These are phyloP conservation scores for Trypanosoma congolense DNA, from an alignment of 208 protist species.

Conservation along the genomic window DNA sequence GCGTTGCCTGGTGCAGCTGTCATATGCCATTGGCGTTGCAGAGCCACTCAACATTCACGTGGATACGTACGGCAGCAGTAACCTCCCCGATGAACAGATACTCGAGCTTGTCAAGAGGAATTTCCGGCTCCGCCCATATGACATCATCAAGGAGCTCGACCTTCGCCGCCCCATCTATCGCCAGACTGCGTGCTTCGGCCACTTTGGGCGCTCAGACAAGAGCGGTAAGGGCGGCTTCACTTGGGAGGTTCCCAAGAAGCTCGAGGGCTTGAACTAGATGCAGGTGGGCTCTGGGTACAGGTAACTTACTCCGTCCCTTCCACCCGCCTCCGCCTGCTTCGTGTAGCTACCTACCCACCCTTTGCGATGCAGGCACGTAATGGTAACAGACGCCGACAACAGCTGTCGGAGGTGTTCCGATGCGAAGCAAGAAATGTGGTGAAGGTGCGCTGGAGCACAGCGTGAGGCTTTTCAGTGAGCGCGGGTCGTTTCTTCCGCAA, in stretches of 20 bases:
- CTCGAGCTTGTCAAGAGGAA: background rate
- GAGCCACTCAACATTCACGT: conserved; percentile 1
- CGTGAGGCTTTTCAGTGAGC: no score
- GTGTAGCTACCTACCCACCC: no score
- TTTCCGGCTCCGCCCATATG: background rate
- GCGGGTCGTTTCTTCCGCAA: no score
- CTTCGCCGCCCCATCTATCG: background rate
- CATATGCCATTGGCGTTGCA: background rate
- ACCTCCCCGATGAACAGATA: background rate
- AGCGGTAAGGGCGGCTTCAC: background rate
- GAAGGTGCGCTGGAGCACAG: no score
- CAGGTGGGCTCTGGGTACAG: no score
- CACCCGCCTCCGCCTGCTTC: no score
- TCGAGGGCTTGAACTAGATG: no score
- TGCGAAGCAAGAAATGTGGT: no score
- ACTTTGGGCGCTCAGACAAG: background rate
- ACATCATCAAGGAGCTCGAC: conserved; percentile 1
- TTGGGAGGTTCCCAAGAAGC: conserved; percentile 72
- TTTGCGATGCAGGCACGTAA: no score
- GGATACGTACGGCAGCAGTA: background rate
- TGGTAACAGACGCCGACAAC: no score
- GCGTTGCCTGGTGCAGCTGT: background rate
- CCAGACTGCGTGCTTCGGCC: background rate
- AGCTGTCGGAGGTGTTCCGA: no score
- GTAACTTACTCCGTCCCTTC: no score